Base-by-base conservation (phyloP, 139 green algal genomes). In the Spirogloea muscicola region DNA sequence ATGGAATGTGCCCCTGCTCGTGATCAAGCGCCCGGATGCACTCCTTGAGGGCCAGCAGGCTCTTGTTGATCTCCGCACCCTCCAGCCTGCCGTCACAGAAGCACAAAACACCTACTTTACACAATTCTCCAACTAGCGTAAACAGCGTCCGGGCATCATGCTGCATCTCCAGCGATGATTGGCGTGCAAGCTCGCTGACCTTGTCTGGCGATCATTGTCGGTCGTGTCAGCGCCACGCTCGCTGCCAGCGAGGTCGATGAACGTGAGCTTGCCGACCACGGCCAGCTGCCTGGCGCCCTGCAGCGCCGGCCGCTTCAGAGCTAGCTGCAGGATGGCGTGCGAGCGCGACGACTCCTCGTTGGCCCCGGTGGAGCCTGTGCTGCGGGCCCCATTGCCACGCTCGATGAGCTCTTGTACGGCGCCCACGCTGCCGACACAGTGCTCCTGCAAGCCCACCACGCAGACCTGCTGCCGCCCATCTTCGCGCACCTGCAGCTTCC, bases 21-120 rank as follows among this genome's bases (percentile, higher is more conserved):
- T 65, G 76, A 77, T 98, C 94, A 29, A 98, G 82, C 36, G 93
- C 94, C 4, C 94, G 84, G 58, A 97, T 97, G 84, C 90, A 94
- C 71, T 88, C 84, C 42, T 98, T 98, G 29, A 98, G 84, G 2
- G 93, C 93, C 33, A 98, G 83, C 71, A 98, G 84, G 43, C 82
- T 92, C 85, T 97, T 97, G 86, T 98, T 99, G 84, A 99, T 99
- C 80, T 98, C 92, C 2, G 94, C 94, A 4, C 94, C 94, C 82
- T 97, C 92, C 51, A 92, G 61, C 25, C 93, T 82, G 66, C 10
- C n/a, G n/a, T n/a, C n/a, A n/a, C n/a, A n/a, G n/a, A n/a, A n/a
- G n/a, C n/a, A n/a, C n/a, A n/a, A n/a, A n/a, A n/a, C n/a, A n/a
- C n/a, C n/a, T n/a, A n/a, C n/a, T n/a, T n/a, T n/a, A n/a, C n/a